phyloP scores from a whole-genome alignment of 164 flowering plant species.

The Liquidambar formosana region DNA sequence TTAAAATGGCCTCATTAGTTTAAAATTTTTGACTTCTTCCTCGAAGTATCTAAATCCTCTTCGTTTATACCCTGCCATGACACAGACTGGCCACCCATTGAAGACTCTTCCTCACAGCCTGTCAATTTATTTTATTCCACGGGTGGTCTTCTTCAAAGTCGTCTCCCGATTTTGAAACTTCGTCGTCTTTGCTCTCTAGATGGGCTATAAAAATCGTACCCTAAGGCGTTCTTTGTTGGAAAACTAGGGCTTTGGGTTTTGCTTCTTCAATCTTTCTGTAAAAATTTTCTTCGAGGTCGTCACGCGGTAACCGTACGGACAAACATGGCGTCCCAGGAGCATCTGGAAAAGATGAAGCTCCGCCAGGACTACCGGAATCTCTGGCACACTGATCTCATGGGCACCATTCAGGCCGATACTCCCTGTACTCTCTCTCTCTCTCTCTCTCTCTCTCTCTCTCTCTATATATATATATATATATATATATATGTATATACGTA shows the following conservation, averaged over 20 bases:
- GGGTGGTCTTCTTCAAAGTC: background rate
- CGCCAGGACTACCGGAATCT: constrained; percentile 78
- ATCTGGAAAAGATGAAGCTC: constrained; percentile 65
- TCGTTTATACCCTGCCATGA: background rate
- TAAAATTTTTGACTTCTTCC: background rate
- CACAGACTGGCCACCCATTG: too few relatives aligned
- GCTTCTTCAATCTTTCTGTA: background rate
- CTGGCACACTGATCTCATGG: constrained; percentile 85
- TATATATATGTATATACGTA: background rate
- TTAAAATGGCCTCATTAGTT: background rate
- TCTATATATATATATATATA: too few relatives aligned
- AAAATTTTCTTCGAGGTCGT: background rate
- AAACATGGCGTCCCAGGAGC: constrained; percentile 53
- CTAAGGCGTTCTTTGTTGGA: too few relatives aligned
- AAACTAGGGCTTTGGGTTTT: background rate
- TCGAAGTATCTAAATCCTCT: background rate
- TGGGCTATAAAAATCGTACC: too few relatives aligned
- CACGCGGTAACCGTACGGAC: background rate
- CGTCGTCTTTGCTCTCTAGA: too few relatives aligned
- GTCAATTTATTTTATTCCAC: background rate
- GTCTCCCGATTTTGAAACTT: too few relatives aligned
- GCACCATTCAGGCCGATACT: constrained; percentile 66
- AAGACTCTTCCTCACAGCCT: too few relatives aligned
- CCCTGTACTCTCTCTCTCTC: constrained; percentile 42
- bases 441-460: background rate